Percentiles rank a stretch among this genome's conserved stretches.
These are phyloP conservation scores for Solanum hybrid DNA, from an alignment of 305 asterid genomes.

Conservation along the genomic window DNA sequence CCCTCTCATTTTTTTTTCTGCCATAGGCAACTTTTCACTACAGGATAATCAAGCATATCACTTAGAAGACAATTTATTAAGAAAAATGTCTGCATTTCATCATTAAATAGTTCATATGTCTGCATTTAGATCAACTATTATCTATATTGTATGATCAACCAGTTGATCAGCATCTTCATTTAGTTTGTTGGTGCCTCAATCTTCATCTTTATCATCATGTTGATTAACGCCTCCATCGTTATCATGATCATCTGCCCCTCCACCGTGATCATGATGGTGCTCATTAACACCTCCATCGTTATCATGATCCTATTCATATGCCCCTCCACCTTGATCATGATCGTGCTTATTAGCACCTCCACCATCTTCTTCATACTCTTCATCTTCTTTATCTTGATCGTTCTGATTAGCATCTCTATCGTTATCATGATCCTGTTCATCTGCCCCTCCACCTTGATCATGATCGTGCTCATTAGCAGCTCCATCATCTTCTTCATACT, in stretches of 20 bases:
- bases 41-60: background rate
- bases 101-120: background rate
- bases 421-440: background rate
- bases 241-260: background rate
- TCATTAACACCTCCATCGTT: background rate
- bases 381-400: background rate
- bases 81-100: background rate
- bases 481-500: background rate
- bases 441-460: background rate
- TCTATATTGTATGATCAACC: too few relatives aligned
- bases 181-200: background rate
- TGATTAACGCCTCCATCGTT: too few relatives aligned
- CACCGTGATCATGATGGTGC: background rate
- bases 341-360: background rate
- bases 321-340: background rate
- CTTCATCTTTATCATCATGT: background rate
- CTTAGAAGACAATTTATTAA: background rate
- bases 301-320: too few relatives aligned
- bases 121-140: too few relatives aligned
- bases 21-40: background rate
- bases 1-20: too few relatives aligned
- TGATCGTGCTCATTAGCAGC: background rate
- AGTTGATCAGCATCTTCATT: background rate
- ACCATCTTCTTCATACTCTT: background rate
- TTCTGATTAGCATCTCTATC: background rate